phyloP scores from a whole-genome alignment of 2,329 filamentous ascomycete species.

The Alternaria novae-zelandiae region DNA sequence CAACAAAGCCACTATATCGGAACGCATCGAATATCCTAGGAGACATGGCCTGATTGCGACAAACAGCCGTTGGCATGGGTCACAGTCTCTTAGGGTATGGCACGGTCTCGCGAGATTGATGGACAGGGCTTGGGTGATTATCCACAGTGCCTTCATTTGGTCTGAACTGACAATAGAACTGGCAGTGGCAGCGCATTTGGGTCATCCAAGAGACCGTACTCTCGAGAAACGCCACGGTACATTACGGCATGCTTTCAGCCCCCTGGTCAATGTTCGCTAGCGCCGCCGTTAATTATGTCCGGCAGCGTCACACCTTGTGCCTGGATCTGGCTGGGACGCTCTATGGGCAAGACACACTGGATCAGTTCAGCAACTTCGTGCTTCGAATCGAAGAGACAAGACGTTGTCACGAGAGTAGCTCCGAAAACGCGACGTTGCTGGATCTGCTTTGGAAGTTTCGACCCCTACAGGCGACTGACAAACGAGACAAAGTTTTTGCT shows the following conservation, averaged over 20 bases:
- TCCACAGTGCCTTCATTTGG: background rate
- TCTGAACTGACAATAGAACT: slow-evolving; percentile 3
- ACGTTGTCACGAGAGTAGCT: background rate
- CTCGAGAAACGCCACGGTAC: slow-evolving; percentile 21
- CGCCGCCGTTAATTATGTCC: slow-evolving; percentile 18
- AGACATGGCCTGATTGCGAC: slow-evolving; percentile 6
- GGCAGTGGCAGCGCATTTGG: slow-evolving; percentile 32
- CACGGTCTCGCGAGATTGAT: slow-evolving; percentile 21
- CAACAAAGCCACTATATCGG: slow-evolving; percentile 2
- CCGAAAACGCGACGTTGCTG: slow-evolving; percentile 10
- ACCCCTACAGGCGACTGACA: slow-evolving; percentile 24
- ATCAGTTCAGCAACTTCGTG: slow-evolving; percentile 20
- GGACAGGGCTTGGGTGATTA: slow-evolving; percentile 14
- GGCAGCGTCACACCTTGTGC: slow-evolving; percentile 18
- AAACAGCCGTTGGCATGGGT: slow-evolving; percentile 5
- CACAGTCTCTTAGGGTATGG: slow-evolving; percentile 17
- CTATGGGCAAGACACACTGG: slow-evolving; percentile 15
- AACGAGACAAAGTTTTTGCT: slow-evolving; percentile 28
- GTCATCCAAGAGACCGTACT: slow-evolving; percentile 33
- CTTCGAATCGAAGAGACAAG: slow-evolving; percentile 22
- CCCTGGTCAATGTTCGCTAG: slow-evolving; percentile 29
- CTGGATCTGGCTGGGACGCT: slow-evolving; percentile 7
- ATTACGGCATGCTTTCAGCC: slow-evolving; percentile 24
- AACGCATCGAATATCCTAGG: background rate
- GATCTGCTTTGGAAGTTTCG: slow-evolving; percentile 27